Evolutionary conservation across 139 green algal genomes (phyloP), one percentile per base, ranked within the genome.

Genomic region (Zygnema circumcarinatum): DNA sequence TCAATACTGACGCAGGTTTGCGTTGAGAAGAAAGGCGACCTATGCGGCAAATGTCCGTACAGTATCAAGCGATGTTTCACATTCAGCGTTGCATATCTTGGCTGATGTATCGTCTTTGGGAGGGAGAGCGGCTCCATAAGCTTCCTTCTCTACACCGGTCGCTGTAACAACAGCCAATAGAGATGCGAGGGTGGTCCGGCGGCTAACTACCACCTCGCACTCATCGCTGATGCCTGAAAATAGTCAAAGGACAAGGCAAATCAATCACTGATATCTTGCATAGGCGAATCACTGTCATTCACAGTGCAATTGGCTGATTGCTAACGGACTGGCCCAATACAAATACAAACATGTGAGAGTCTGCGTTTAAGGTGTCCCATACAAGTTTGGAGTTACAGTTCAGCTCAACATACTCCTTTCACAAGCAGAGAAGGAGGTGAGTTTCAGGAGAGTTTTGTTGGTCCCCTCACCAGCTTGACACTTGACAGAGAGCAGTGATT

Each of bases 21-120:
- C 3, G 69, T 41, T 20, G 69, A 39, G 11, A 78, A 41, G 69
- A 39, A 7, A 39, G 69, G 11, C 3, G 11, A 41, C 7, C 69
- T 38, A 16, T 22, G 69, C 7, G 32, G 88, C 79, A 83, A 96
- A 95, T 2, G 74, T 0, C 38, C 72, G 21, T 32, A 79, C 62
- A 31, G 47, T 53, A 0, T 93, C 92, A 29, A 98, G 79, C 1
- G 67, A 69, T 0, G 67, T 79, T 2, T 81, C 80, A 85, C 95
- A 98, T 35, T 93, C 90, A 0, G 88, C 85, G 35, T 96, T 91
- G 80, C 96, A 98, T 33, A 98, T 89, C 33, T 76, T 86, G 1
- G 79, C 16, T 22, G 31, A 53, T 2, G 41, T 39, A n/a, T 89
- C 83, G 38, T 87, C 39, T 20, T 33, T 87, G 0, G 72, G n/a